Evolutionary conservation across 2,329 filamentous ascomycete genomes (phyloP), one percentile per base, ranked within the genome.

Genomic region (Talaromyces sp.): DNA sequence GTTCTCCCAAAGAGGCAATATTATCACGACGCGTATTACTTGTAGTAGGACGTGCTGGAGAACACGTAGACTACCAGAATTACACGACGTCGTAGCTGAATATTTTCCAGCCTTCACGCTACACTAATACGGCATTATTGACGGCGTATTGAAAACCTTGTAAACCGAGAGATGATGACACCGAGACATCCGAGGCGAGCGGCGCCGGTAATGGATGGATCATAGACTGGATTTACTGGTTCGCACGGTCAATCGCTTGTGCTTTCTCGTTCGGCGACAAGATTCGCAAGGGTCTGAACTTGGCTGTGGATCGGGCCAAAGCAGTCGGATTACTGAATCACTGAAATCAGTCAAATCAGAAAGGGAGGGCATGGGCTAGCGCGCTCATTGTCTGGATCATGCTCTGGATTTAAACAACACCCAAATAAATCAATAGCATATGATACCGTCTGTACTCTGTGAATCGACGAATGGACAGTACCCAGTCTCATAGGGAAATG

Each of bases 111-210:
- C 47, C 24, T 14, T 50, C 5, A 50, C 22, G 47, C 47, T 50
- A 50, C 47, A 52, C 27, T 52, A 27, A 33, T 27, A 52, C 27
- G 24, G 14, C 16, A 24, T 8, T 41, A 19, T 47, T 47, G 45
- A 22, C 9, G 27, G 4, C 27, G 27, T 31, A 31, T 31, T 27
- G 27, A 27, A 27, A 27, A 27, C 3, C 27, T 27, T 31, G 27
- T 31, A 31, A 31, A 37, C 35, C 9, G 10, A 37, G 10, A 47
- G 27, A 54, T 35, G 52, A 39, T 56, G 52, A 39, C 52, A 37
- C 52, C 52, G 52, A 56, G 52, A 56, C 52, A 56, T 56, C 52
- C 52, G 52, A 56, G 52, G 50, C 22, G 43, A 47, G 27, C 27
- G 33, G 3, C 27, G 27, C 50, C 27, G 52, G 52, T n/a, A 14